Evolutionary conservation across 1,284 basidiomycete genomes (phyloP), one percentile per base, ranked within the genome.

Genomic region (Cryptococcus depauperatus): DNA sequence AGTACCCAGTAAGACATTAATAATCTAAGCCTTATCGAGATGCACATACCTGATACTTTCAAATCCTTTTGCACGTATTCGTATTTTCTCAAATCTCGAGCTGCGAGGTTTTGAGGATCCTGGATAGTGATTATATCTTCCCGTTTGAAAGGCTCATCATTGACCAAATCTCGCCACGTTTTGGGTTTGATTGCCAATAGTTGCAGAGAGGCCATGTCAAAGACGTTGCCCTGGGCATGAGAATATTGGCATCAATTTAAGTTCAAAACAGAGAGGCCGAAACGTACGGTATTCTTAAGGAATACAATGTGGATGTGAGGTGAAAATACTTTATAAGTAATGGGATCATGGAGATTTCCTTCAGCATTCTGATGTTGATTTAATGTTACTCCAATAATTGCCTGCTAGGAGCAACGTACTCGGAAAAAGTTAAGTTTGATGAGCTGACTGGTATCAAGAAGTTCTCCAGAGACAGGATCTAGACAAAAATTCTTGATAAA

Each of bases 111-210:
- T 37, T 67, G 48, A 6, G 71, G 71, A 50, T 73, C 70, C 56
- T 93, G 89, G 18, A 97, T 74, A 3, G 87, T 95, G 50, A 98
- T 85, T 41, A 97, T 80, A 59, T 98, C 93, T 50, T 81, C 78
- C 64, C 89, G 85, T 69, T 84, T 85, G 69, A 95, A 93, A 7
- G 82, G 76, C 46, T 83, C 77, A 61, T 97, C 95, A 21, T 77
- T 80, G 5, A 98, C 75, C 13, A 98, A 74, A 69, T 99, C 95
- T 50, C 76, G 78, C 58, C 86, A 84, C 19, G 66, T 66, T 54
- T 76, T 75, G 5, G 78, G 66, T 68, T 87, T 95, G 57, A 96
- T 77, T 52, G 95, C 78, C 32, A 79, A 62, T 18, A 75, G 65
- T 46, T 49, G 73, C 48, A 57, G 68, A 37, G 54, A 71, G 43